These are phyloP conservation scores for Exidia glandulosa DNA, from an alignment of 768 basidiomycete species.

Conservation along the genomic window DNA sequence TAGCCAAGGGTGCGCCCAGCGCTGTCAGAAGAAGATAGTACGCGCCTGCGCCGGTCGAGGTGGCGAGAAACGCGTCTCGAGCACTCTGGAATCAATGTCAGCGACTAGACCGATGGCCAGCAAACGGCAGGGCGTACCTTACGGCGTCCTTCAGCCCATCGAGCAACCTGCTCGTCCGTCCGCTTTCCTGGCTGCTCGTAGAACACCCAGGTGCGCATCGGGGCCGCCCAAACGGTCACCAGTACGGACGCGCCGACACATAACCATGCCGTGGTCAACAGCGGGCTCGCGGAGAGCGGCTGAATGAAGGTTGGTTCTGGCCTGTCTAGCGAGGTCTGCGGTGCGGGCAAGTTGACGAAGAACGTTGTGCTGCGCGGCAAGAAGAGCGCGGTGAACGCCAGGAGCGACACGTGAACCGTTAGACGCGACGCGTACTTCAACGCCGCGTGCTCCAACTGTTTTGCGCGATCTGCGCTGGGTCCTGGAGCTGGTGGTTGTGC, in stretches of 20 bases:
- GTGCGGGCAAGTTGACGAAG: constrained; percentile 25
- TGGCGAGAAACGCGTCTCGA: constrained; percentile 39
- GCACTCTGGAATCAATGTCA: constrained; percentile 31
- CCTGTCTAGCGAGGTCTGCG: constrained; percentile 18
- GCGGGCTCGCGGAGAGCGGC: constrained; percentile 50
- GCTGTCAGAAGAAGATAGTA: constrained; percentile 44
- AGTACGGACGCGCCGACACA: constrained; percentile 42
- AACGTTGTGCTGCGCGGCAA: constrained; percentile 50
- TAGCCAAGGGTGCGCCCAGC: constrained; percentile 64
- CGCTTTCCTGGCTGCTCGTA: constrained; percentile 10
- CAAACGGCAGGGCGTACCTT: too few species aligned
- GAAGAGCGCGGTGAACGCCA: constrained; percentile 54
- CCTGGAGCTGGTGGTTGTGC: background rate
- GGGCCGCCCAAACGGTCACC: constrained; percentile 49
- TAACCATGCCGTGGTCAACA: constrained; percentile 45
- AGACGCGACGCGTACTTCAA: constrained; percentile 48
- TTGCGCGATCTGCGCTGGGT: too few species aligned
- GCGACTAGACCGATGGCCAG: too few species aligned
- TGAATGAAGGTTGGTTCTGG: constrained; percentile 65
- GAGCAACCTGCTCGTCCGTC: constrained; percentile 31
- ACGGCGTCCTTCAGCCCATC: constrained; percentile 2
- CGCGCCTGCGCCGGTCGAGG: constrained; percentile 35
- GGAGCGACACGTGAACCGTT: constrained; percentile 54
- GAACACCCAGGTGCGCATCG: background rate
- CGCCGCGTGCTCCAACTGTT: too few species aligned